phyloP scores from a whole-genome alignment of 768 basidiomycete genomes.

The Sarcomyxa edulis region DNA sequence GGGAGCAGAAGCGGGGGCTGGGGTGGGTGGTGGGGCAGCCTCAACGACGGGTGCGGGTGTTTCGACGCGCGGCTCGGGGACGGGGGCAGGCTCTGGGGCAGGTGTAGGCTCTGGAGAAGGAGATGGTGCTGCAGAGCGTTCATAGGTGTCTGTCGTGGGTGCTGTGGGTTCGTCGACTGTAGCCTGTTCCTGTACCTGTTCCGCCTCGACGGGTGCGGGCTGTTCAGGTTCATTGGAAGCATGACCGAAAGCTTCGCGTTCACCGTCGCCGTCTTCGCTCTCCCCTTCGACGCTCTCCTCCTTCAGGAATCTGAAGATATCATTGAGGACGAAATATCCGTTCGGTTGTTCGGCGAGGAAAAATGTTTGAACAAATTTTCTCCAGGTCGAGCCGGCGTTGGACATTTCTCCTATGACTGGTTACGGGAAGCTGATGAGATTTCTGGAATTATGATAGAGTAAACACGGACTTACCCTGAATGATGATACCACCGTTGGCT shows the following conservation, averaged over 20 bases:
- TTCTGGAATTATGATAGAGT: too few species aligned
- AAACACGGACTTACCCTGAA: too few species aligned
- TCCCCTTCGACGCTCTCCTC: conserved; percentile 86
- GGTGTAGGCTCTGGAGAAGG: conserved; percentile 10
- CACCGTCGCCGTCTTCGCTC: conserved; percentile 54
- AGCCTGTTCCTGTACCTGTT: conserved; percentile 5
- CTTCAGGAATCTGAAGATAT: conserved; percentile 99
- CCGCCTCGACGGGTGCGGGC: conserved; percentile 1
- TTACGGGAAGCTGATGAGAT: too few species aligned
- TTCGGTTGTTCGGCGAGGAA: conserved; percentile 99
- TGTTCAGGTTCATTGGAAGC: conserved; percentile 27
- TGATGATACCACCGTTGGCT: conserved; percentile 92
- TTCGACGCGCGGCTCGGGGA: conserved; percentile 24
- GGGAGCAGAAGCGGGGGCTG: conserved; percentile 17
- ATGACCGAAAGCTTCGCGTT: conserved; percentile 31
- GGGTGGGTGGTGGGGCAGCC: conserved; percentile 16
- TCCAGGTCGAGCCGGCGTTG: conserved; percentile 87
- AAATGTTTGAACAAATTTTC: conserved; percentile 99
- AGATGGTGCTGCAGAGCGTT: conserved; percentile 20
- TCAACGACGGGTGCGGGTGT: conserved; percentile 14
- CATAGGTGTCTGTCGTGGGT: conserved; percentile 14
- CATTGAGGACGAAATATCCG: conserved; percentile 99
- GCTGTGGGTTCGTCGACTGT: conserved; percentile 18
- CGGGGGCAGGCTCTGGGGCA: conserved; percentile 28
- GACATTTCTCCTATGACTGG: conserved; percentile 99